Evolutionary conservation across 2,329 filamentous ascomycete species (phyloP), one percentile per base, ranked within the genome.

Genomic region (Phialemonium atrogriseum): DNA sequence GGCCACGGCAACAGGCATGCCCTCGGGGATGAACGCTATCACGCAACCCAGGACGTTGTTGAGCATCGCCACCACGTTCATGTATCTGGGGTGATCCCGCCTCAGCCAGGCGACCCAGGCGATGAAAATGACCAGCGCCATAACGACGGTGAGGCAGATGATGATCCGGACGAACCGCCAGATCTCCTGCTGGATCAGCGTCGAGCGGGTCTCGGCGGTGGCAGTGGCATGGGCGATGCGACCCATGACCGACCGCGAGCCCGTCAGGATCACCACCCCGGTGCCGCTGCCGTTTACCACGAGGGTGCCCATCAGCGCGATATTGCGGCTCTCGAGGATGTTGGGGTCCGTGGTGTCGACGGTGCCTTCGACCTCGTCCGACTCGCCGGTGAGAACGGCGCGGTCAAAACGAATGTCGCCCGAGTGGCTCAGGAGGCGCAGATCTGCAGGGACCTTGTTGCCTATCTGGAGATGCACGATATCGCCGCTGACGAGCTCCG

Each of bases 361-460:
- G 33, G 62, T 56, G 23, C 51, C 52, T 18, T 61, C 52, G 8
- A 61, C 44, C 18, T 69, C 68, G 4, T 71, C 52, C 8, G 70
- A 70, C 48, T 75, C 70, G 32, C 70, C 70, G 15, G 70, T 75
- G 16, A 74, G 59, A 25, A 70, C 58, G 5, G 69, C 67, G 45
- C 73, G 68, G 38, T 82, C 75, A 40, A 70, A 73, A 37, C 71
- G 70, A 37, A 37, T 39, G 34, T 42, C 40, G 21, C 38, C 40
- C 17, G 34, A 41, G 18, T 40, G 38, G 7, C 41, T 33, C 16
- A 41, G 19, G 10, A 45, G 32, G 9, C 24, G 24, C 7, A 26
- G 13, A 16, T 45, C 43, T 17, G 43, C 43, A 4, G 43, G 43
- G 5, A 40, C 39, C 34, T 45, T 45, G 37, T 45, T 40, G 7